Conservation (phyloP, 345 rosid species). For the Citrus hindsii region DNA sequence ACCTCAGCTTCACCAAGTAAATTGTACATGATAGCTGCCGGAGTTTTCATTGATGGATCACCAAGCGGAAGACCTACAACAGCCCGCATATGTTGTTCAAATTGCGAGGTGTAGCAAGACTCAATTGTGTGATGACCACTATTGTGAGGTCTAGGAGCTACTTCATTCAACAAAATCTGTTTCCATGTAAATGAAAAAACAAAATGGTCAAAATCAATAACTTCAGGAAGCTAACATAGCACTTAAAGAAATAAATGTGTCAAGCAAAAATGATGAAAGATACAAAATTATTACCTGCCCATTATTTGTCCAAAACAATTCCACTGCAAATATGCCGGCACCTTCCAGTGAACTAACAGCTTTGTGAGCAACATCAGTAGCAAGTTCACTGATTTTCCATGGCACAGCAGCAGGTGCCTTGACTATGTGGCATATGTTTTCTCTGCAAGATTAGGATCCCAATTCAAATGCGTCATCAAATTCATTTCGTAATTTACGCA, state of each 20-base stretch:
- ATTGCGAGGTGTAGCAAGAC: slow-evolving; percentile 92
- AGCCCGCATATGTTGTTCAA: slow-evolving; percentile 88
- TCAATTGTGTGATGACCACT: slow-evolving; percentile 99
- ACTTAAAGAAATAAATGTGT: slow-evolving; percentile 1
- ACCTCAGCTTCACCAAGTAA: slow-evolving; percentile 94
- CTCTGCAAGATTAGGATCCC: slow-evolving; percentile 45
- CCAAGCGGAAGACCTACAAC: slow-evolving; percentile 94
- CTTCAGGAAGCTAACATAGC: not conserved
- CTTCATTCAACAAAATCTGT: slow-evolving; percentile 90
- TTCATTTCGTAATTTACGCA: not conserved
- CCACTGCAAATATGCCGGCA: slow-evolving; percentile 95
- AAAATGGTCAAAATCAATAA: not conserved
- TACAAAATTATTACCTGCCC: slow-evolving; percentile 54
- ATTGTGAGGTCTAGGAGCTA: slow-evolving; percentile 97
- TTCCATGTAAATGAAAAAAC: slow-evolving; percentile 4
- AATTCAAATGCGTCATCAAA: slow-evolving; percentile 6
- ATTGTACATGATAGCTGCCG: slow-evolving; percentile 86
- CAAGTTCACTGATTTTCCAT: slow-evolving; percentile 74
- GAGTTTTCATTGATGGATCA: slow-evolving; percentile 95
- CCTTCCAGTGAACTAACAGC: slow-evolving; percentile 91
- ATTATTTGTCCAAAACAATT: slow-evolving; percentile 78
- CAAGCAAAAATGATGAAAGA: not conserved
- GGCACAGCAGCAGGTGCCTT: slow-evolving; percentile 88
- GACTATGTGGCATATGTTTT: slow-evolving; percentile 93
- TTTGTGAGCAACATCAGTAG: slow-evolving; percentile 71